Conservation (phyloP, 495 filamentous ascomycete genomes). For the Penicillium diatomitis region DNA sequence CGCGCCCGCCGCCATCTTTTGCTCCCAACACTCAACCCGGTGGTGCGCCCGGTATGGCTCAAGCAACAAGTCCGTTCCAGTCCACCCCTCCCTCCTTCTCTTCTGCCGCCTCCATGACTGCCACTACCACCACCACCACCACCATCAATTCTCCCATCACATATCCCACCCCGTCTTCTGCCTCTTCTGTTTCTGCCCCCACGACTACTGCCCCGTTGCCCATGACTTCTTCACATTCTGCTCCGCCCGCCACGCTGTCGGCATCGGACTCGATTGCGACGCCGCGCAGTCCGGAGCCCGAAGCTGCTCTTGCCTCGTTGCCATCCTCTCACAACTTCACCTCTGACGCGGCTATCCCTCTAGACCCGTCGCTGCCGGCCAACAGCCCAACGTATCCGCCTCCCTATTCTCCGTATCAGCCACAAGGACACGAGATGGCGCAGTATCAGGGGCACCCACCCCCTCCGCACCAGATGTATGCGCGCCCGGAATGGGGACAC, state of each 20-base stretch:
- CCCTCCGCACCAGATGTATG: constrained; percentile 59
- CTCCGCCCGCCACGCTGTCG: neutral
- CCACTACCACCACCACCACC: neutral
- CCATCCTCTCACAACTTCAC: constrained; percentile 47
- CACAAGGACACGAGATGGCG: constrained; percentile 70
- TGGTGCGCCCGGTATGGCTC: constrained; percentile 86
- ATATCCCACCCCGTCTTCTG: no score
- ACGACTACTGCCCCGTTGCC: neutral
- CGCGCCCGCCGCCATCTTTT: constrained; percentile 50
- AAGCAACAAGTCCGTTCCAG: constrained; percentile 89
- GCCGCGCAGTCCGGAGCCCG: neutral
- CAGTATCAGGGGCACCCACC: constrained; percentile 51
- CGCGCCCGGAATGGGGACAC: constrained; percentile 75
- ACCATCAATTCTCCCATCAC: neutral
- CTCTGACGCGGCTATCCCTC: constrained; percentile 93
- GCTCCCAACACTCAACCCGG: constrained; percentile 62
- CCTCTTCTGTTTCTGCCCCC: no score
- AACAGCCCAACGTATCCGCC: constrained; percentile 85
- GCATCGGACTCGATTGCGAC: neutral
- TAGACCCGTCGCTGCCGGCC: constrained; percentile 96
- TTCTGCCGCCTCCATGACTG: neutral
- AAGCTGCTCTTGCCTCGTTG: neutral
- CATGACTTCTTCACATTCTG: neutral
- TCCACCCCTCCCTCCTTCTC: neutral
- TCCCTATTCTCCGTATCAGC: constrained; percentile 79